Base-by-base conservation (phyloP, 2,329 filamentous ascomycete genomes). In the Paraphoma chrysanthemicola region DNA sequence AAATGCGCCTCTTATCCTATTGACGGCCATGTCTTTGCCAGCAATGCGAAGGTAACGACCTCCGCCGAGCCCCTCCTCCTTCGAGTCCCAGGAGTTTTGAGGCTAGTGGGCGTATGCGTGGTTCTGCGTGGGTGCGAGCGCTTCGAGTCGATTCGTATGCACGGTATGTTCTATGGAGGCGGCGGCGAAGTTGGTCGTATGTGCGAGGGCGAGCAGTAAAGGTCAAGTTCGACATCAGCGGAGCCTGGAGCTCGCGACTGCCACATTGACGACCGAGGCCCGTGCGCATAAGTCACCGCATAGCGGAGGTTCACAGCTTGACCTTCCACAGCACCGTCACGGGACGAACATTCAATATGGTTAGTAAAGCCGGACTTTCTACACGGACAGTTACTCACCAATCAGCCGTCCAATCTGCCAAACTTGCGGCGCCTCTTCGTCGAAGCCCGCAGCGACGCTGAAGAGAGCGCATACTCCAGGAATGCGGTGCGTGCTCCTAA, bases 381-480 rank as follows among this genome's bases (percentile, higher is more conserved):
- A 33, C 9, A 4, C 8, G 29, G 44, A 29, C 16, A 31, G 1
- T 10, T 36, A 42, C 39, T n/a, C n/a, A 5, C 7, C 31, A n/a
- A 14, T 33, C 44, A 83, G 81, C 72, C 91, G 81, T 90, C 90
- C 39, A 93, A 88, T 74, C 87, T 98, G 50, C 95, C 95, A 36
- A 98, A 99, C 74, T 85, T 99, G n/a, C 89, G 95, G 48, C 90
- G 95, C 12, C 88, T 99, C 57, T 98, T 99, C 73, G 94, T 97
- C 51, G 94, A 98, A 80, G 91, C 94, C 31, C 86, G 95, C 56
- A 93, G 92, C 3, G 94, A 98, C 72, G 89, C 91, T 52, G 95
- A 99, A 77, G 95, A 98, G 78, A 91, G 95, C 76, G 91, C 93
- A 58, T 95, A 98, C 66, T 98, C 95, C 12, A 85, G 95, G 65